Conservation (phyloP, 306 rosid genomes). For the Comarum palustre region DNA sequence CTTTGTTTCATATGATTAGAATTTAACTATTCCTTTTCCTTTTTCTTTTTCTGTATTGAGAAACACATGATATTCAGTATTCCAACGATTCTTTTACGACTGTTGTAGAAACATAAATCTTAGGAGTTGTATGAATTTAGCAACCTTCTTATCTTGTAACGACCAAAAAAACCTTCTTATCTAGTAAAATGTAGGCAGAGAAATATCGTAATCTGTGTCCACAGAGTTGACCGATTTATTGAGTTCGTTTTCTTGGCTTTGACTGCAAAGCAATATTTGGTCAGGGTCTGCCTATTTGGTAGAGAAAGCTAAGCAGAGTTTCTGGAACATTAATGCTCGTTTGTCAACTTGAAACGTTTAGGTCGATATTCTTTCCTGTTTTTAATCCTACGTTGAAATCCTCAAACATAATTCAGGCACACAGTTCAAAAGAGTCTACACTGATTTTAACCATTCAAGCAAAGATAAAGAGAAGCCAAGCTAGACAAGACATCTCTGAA, state of each 20-base stretch:
- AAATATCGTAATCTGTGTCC: not conserved
- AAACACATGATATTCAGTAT: too few species aligned
- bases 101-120: not conserved
- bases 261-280: not conserved
- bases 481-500: not conserved
- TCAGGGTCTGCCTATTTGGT: not conserved
- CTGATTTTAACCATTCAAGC: not conserved
- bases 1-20: too few species aligned
- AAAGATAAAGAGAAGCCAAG: conserved; percentile 1
- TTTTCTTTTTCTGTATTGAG: too few species aligned
- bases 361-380: not conserved
- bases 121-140: not conserved
- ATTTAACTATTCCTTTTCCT: too few species aligned
- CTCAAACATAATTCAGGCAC: not conserved
- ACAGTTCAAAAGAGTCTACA: not conserved
- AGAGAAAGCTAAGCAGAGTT: not conserved
- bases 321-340: not conserved
- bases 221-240: not conserved
- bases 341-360: conserved; percentile 1
- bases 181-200: not conserved
- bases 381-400: not conserved
- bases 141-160: not conserved
- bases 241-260: not conserved
- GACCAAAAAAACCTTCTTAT: not conserved
- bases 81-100: too few species aligned